A percentile compares a stretch with the other conserved stretches of the same genome.
These are phyloP conservation scores for Kurtzmaniella quercitrusa DNA, from an alignment of 1,139 yeast genomes.

Conservation along the genomic window DNA sequence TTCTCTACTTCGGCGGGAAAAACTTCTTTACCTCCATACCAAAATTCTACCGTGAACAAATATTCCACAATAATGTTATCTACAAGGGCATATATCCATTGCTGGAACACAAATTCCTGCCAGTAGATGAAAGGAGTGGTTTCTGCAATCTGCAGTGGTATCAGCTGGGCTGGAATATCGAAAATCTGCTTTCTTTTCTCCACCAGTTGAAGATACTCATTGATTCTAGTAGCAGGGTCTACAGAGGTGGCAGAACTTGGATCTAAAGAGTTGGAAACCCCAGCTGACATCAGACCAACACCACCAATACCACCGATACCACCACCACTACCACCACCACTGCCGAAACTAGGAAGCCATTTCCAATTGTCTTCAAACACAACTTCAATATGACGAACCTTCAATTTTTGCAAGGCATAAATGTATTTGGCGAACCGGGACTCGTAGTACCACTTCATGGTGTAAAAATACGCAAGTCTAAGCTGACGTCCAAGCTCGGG, in stretches of 20 bases:
- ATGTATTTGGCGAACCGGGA: slow-evolving; percentile 76
- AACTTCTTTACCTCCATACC: slow-evolving; percentile 47
- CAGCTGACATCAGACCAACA: slow-evolving; percentile 13
- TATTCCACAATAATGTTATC: slow-evolving; percentile 81
- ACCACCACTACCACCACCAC: slow-evolving; percentile 20
- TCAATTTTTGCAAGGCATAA: slow-evolving; percentile 66
- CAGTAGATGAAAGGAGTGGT: slow-evolving; percentile 61
- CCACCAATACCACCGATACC: slow-evolving; percentile 25
- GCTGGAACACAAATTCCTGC: slow-evolving; percentile 70
- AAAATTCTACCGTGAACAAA: slow-evolving; percentile 68
- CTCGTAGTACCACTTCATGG: slow-evolving; percentile 91
- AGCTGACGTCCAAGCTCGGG: slow-evolving; percentile 71
- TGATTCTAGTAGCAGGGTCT: slow-evolving; percentile 15
- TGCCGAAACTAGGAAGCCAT: neutral
- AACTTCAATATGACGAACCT: slow-evolving; percentile 45
- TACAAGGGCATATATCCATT: slow-evolving; percentile 66
- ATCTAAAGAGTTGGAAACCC: neutral
- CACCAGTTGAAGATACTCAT: slow-evolving; percentile 51
- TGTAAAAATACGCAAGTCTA: slow-evolving; percentile 73
- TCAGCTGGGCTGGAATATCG: slow-evolving; percentile 46
- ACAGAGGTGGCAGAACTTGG: slow-evolving; percentile 3
- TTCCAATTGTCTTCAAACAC: slow-evolving; percentile 2
- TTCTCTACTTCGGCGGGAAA: slow-evolving; percentile 16
- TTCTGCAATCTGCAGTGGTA: slow-evolving; percentile 85
- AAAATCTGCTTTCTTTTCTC: slow-evolving; percentile 54